Base-by-base conservation (phyloP, 139 green algal species). In the Limnomonas spitsbergensis region DNA sequence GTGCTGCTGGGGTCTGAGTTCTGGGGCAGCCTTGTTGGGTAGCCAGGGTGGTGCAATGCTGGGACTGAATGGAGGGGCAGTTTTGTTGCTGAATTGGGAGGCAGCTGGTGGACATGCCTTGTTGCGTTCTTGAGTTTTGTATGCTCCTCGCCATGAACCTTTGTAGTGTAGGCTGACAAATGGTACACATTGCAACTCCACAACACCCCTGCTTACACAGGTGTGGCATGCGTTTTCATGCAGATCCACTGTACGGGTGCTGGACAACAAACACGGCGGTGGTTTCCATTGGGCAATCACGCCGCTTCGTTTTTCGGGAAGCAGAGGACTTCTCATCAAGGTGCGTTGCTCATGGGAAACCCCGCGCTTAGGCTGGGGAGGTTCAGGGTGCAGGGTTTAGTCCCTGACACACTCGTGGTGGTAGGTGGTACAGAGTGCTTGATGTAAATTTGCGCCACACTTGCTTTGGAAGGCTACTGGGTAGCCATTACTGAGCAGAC, bases 201-300 rank as follows among this genome's bases (percentile, higher is more conserved):
- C n/a, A n/a, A n/a, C n/a, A n/a, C n/a, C n/a, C n/a, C n/a, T n/a
- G n/a, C n/a, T 61, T 14, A 61, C 14, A 61, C 32, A 74, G 85
- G 68, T 83, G 79, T 40, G 85, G 85, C 79, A 89, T 89, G 85
- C 69, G 85, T 27, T 89, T 80, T 80, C 85, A 89, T 42, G 77
- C 80, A 4, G 85, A 89, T 42, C 85, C 85, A 0, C 66, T 87
- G 40, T 87, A 87, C 47, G 82, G 68, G 47, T 75, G 56, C 67
- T 89, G 85, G 85, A 79, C 79, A 0, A 74, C 79, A 3, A 53
- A 81, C 20, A 72, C 79, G 4, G 79, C 78, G 27, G 84, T 89
- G 31, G 78, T 89, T 20, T 86, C 81, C 9, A 75, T 89, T 27
- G 84, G 84, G 0, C 69, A 79, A 53, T 78, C 76, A 31, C 75